phyloP scores from a whole-genome alignment of 768 basidiomycete genomes.

The Gloeopeniophorella convolvens region DNA sequence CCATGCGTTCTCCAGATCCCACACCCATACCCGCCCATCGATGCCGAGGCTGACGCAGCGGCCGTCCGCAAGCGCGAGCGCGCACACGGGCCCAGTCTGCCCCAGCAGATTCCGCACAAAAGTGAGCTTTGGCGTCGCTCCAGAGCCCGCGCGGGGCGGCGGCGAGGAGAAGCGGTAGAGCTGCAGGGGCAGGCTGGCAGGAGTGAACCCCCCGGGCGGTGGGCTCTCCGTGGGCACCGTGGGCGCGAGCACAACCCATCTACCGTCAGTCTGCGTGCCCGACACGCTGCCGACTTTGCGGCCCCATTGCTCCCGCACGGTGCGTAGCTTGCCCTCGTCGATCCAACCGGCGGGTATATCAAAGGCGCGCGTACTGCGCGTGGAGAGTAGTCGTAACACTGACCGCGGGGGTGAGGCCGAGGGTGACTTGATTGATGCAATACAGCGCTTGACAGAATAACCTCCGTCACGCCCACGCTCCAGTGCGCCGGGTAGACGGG shows the following conservation, averaged over 20 bases:
- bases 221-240: conserved; percentile 26
- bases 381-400: conserved; percentile 38
- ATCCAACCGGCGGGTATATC: conserved; percentile 71
- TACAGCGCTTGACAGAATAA: conserved; percentile 46
- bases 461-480: conserved; percentile 70
- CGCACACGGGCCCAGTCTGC: conserved; percentile 56
- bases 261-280: conserved; percentile 78
- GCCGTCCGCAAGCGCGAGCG: conserved; percentile 72
- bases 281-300: conserved; percentile 65
- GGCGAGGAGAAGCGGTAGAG: conserved; percentile 70
- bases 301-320: conserved; percentile 70
- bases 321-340: conserved; percentile 53
- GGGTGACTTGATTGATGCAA: conserved; percentile 1
- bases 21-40: conserved; percentile 77
- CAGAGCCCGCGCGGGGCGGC: conserved; percentile 37
- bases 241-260: conserved; percentile 76
- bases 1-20: conserved; percentile 66
- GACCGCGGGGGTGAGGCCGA: conserved; percentile 31
- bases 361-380: conserved; percentile 60
- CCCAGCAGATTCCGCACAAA: conserved; percentile 71
- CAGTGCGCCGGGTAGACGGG: conserved; percentile 80
- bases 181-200: conserved; percentile 46
- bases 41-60: conserved; percentile 70
- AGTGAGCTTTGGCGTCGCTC: conserved; percentile 54
- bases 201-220: conserved; percentile 24